A percentile compares a stretch with the other conserved stretches of the same genome.
Evolutionary conservation across 169 alveolate species (phyloP).

Genomic region (Cryptosporidium viatorum): DNA sequence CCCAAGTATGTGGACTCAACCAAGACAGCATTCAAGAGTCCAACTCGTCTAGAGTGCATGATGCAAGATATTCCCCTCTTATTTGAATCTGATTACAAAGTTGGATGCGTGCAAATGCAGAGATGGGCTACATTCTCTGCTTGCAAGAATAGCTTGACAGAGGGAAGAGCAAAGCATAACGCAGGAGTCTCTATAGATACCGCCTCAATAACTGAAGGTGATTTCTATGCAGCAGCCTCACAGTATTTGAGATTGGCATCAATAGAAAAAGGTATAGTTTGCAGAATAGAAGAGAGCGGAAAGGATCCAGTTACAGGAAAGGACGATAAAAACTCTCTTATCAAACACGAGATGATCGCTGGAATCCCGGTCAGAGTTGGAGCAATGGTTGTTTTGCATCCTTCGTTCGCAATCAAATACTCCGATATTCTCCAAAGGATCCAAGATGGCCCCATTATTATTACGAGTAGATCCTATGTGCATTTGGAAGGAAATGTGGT

Average conservation of each 20-base stretch:
- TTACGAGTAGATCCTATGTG: constrained; percentile 43
- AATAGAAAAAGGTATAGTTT: constrained; percentile 62
- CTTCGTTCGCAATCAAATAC: constrained; percentile 85
- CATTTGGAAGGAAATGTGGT: constrained; percentile 51
- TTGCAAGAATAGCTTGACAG: constrained; percentile 85
- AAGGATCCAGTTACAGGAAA: constrained; percentile 59
- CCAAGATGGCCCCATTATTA: constrained; percentile 60
- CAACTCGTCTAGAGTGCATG: constrained; percentile 95
- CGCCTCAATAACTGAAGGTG: constrained; percentile 86
- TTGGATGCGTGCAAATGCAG: constrained; percentile 85
- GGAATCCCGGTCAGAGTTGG: constrained; percentile 85
- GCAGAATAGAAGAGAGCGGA: constrained; percentile 67
- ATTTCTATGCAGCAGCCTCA: constrained; percentile 82
- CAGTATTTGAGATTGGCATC: constrained; percentile 78
- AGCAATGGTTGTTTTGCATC: constrained; percentile 86
- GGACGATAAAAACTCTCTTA: neutral
- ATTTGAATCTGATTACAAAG: constrained; percentile 81
- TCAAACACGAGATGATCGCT: constrained; percentile 63
- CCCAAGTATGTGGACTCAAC: constrained; percentile 93
- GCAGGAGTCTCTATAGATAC: constrained; percentile 82
- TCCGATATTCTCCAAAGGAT: constrained; percentile 83
- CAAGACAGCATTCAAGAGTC: constrained; percentile 90
- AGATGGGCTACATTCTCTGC: constrained; percentile 88
- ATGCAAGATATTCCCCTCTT: constrained; percentile 89
- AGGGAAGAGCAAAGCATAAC: constrained; percentile 81